Evolutionary conservation across 139 green algal species (phyloP), one percentile per base, ranked within the genome.

Genomic region (Chlamydomonas sp.): DNA sequence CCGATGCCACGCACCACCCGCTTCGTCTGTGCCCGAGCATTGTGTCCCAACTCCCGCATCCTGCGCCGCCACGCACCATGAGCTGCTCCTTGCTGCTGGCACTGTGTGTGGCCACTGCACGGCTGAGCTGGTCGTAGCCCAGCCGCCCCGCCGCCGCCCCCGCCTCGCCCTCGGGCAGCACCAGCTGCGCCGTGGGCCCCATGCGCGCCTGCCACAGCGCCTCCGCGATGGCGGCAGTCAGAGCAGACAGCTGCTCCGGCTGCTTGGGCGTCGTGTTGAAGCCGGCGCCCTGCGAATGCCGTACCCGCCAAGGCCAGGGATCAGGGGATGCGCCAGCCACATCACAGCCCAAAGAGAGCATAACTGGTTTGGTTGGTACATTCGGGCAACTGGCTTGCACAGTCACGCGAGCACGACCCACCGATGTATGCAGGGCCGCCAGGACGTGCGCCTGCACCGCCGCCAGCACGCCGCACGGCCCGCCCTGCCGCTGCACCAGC

Each of bases 381-480:
- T 49, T 49, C 31, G 31, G 31, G 31, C 31, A 49, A 49, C 31
- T 49, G 31, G 31, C 31, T 49, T 49, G 31, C 31, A 49, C 31
- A 49, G 31, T 49, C 31, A 49, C 31, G 31, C 31, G 31, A 49
- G 31, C 31, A 49, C 31, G 31, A 78, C 83, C 63, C 62, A 87
- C 83, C 83, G 83, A 62, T 2, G 6, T 57, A 31, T 85, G n/a
- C 79, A 92, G 84, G 20, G 84, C 79, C n/a, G 80, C 91, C 17
- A 95, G 88, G 4, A 95, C 31, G 77, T 93, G 92, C 58, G 86
- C 92, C 85, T 95, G 92, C 80, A 94, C 87, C 5, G 69, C 90
- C 64, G 90, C 90, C 71, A 95, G 83, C 72, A 92, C 89, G 6
- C 92, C 92, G 73, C 92, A 95, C 12, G 92, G 92, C n/a, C 92